Base-by-base conservation (phyloP, 2,329 filamentous ascomycete species). In the Aspergillus sp. region DNA sequence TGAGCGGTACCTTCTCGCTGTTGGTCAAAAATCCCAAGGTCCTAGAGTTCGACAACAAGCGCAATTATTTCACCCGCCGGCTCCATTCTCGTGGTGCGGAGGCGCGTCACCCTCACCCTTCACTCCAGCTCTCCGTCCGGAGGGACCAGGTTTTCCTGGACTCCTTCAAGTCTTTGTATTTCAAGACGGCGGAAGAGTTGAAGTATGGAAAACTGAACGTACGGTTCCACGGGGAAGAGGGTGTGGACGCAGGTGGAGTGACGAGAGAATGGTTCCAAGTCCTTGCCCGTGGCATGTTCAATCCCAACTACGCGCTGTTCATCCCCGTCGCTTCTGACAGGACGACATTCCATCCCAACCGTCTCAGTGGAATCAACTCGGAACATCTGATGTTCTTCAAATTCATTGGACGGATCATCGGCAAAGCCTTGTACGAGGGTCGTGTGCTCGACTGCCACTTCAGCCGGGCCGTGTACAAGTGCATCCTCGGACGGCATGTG, bases 181-280 rank as follows among this genome's bases (percentile, higher is more conserved):
- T 91, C 78, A 96, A 96, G 71, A 77, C 72, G 24, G 86, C 85
- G 15, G 86, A 95, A 42, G 93, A 98, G 64, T 93, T 98, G 78
- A 98, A 98, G 64, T 95, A 93, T 57, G 91, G 93, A 49, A 98
- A 98, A 64, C 76, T 98, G 42, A 98, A 88, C 59, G 93, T 98
- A 49, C 81, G 89, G 33, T 98, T 98, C 75, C 84, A 91, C 48
- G 86, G 86, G 20, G 91, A 98, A 64, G 91, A 98, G 58, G 91
- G 93, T 60, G 86, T 98, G 26, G 93, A 98, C 62, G 91, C 91
- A 33, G 93, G 91, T 46, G 91, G 91, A 64, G 89, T 98, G 29
- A 95, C 89, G 24, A 80, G 93, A 53, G 91, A 98, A 66, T 98
- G 93, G 91, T 98, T 98, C 73, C 89, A 95, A 58, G 89, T 94